phyloP scores from a whole-genome alignment of 2,329 filamentous ascomycete species.

The Rosellinia necatrix region DNA sequence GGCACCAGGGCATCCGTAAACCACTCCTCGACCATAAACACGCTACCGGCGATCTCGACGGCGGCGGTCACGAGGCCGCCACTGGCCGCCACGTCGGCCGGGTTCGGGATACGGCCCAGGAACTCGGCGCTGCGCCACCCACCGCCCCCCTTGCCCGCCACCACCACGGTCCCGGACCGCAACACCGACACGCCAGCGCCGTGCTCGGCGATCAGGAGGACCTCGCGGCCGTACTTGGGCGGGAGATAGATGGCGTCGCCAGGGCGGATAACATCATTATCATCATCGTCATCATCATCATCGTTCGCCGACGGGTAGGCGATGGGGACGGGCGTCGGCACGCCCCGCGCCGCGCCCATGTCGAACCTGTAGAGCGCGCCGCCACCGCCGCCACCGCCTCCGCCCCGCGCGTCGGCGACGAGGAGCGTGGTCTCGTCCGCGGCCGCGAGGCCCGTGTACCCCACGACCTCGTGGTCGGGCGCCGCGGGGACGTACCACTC shows the following conservation, averaged over 20 bases:
- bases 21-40: conserved; percentile 37
- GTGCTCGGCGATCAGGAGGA: conserved; percentile 43
- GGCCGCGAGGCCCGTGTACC: conserved; percentile 38
- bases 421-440: conserved; percentile 38
- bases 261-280: conserved; percentile 16
- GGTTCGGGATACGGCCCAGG: conserved; percentile 40
- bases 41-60: conserved; percentile 33
- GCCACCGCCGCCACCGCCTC: conserved; percentile 31
- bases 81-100: conserved; percentile 20
- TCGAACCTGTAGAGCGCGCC: conserved; percentile 45
- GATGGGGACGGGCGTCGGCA: conserved; percentile 33
- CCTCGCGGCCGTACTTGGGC: conserved; percentile 39
- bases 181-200: conserved; percentile 43
- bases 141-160: background rate
- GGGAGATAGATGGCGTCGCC: conserved; percentile 43
- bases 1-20: conserved; percentile 35
- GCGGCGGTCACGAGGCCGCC: conserved; percentile 32
- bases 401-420: conserved; percentile 38
- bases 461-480: conserved; percentile 34
- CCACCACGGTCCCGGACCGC: no score
- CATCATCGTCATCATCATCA: no score
- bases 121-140: conserved; percentile 44
- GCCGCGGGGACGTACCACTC: no score
- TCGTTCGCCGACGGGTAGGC: conserved; percentile 20
- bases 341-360: conserved; percentile 31